A percentile compares a stretch with the other conserved stretches of the same genome.
These are phyloP conservation scores for Akanthomyces uredinophilus DNA, from an alignment of 2,329 filamentous ascomycete genomes.

Conservation along the genomic window DNA sequence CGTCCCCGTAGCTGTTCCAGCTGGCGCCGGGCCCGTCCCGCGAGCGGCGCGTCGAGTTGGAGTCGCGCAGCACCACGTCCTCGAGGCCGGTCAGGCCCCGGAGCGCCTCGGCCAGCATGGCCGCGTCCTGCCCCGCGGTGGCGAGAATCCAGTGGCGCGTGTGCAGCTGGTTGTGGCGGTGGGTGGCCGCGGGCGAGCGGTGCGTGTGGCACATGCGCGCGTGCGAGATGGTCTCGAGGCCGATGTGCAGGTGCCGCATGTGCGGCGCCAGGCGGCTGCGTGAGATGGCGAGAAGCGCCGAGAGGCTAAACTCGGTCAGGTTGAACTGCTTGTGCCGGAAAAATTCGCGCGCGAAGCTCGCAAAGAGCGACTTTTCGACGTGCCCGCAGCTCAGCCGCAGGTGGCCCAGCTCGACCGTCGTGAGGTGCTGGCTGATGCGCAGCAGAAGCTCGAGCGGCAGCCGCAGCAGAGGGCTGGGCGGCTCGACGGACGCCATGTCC, in stretches of 20 bases:
- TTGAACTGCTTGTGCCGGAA: conserved; percentile 64
- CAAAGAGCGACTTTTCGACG: conserved; percentile 49
- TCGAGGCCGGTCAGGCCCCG: conserved; percentile 48
- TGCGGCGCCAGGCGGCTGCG: conserved; percentile 35
- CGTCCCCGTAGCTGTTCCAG: conserved; percentile 54
- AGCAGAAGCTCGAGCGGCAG: conserved; percentile 56
- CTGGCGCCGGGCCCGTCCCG: conserved; percentile 39
- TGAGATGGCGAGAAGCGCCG: conserved; percentile 49
- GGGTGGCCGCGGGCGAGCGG: not conserved
- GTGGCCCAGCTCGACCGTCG: conserved; percentile 49
- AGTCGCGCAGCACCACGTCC: conserved; percentile 56
- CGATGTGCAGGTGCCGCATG: conserved; percentile 33
- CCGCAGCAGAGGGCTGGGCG: conserved; percentile 20
- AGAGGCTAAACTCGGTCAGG: conserved; percentile 52
- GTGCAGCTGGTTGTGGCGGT: conserved; percentile 8
- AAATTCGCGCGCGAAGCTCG: conserved; percentile 55
- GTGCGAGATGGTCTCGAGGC: conserved; percentile 7
- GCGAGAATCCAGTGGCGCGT: conserved; percentile 24
- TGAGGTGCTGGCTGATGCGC: conserved; percentile 47
- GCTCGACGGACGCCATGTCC: not conserved
- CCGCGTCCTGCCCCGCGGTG: conserved; percentile 41
- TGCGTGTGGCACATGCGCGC: conserved; percentile 4
- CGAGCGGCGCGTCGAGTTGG: conserved; percentile 41
- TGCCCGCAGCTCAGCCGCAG: conserved; percentile 52
- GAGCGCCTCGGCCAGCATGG: conserved; percentile 54